Evolutionary conservation across 495 filamentous ascomycete genomes (phyloP).

Genomic region (Penicillium pancosmium): DNA sequence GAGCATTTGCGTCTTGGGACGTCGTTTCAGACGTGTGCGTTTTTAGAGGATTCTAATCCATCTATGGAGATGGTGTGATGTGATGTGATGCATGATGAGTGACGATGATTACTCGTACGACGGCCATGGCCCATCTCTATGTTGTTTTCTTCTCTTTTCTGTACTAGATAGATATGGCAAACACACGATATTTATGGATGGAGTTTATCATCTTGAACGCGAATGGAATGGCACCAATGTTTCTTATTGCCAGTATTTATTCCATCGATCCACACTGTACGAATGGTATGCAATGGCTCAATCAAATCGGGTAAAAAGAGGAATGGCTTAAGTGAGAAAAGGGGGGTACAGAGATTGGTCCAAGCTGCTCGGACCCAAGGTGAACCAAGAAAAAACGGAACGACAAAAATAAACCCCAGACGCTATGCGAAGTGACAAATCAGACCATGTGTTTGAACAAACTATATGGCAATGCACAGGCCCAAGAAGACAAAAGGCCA

Average conservation of each 20-base stretch:
- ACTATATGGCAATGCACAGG: conserved; percentile 28
- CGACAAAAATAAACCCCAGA: conserved; percentile 35
- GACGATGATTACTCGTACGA: background rate
- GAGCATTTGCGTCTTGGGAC: conserved; percentile 19
- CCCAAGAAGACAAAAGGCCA: conserved; percentile 9
- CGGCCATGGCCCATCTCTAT: too few relatives aligned
- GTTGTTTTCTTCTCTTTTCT: too few relatives aligned
- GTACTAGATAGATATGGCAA: background rate
- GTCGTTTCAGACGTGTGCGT: conserved; percentile 6
- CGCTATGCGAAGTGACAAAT: conserved; percentile 47
- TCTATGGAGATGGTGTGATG: too few relatives aligned
- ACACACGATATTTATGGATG: too few relatives aligned
- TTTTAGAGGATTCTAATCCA: background rate
- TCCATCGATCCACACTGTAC: background rate
- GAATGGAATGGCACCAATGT: background rate
- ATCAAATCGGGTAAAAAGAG: background rate
- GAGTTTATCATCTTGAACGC: background rate
- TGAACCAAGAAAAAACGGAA: conserved; percentile 11
- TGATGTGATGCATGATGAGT: background rate
- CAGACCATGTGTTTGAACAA: conserved; percentile 33
- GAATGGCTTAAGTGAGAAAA: conserved; percentile 12
- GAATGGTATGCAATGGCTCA: background rate
- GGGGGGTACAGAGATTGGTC: conserved; percentile 17
- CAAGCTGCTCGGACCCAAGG: conserved; percentile 10
- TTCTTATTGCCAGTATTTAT: background rate